Percentiles rank a stretch among this genome's conserved stretches.
phyloP scores from a whole-genome alignment of 169 alveolate species.

The Babesia bigemina region DNA sequence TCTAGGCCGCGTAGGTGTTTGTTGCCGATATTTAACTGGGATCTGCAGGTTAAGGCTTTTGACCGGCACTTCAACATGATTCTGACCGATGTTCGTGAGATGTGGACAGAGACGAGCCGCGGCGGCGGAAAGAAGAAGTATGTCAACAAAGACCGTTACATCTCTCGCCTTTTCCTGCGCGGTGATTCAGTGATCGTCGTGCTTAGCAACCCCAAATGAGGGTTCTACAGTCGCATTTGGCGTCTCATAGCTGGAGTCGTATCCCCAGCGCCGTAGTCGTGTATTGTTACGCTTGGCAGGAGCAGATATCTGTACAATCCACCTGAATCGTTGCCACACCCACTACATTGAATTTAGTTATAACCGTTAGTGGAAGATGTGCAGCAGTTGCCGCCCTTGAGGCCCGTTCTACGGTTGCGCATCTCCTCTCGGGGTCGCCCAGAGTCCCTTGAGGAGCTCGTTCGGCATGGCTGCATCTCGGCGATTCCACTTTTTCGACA shows the following conservation, averaged over 20 bases:
- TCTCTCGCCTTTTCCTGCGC: slow-evolving; percentile 93
- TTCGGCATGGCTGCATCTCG: slow-evolving; percentile 44
- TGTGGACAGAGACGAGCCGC: slow-evolving; percentile 92
- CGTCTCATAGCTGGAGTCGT: neutral
- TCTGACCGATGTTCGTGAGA: slow-evolving; percentile 95
- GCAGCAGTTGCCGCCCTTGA: neutral
- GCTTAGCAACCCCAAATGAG: slow-evolving; percentile 94
- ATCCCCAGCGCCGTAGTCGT: no score
- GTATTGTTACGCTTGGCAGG: no score
- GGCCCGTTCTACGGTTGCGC: no score
- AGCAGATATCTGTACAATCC: no score
- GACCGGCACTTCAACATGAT: slow-evolving; percentile 97
- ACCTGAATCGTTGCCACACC: no score
- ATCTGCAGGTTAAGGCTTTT: slow-evolving; percentile 89
- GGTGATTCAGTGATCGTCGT: slow-evolving; percentile 97
- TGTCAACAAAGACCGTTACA: slow-evolving; percentile 93
- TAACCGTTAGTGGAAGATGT: neutral
- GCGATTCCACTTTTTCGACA: slow-evolving; percentile 60
- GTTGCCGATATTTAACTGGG: neutral
- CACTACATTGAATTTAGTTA: no score
- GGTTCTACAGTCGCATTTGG: slow-evolving; percentile 3
- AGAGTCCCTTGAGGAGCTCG: neutral
- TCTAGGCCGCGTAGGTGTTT: slow-evolving; percentile 90
- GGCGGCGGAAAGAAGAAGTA: slow-evolving; percentile 87
- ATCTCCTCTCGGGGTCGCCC: no score